A percentile compares a stretch with the other conserved stretches of the same genome.
Evolutionary conservation across 768 basidiomycete species (phyloP).

Genomic region (Lactifluus hygrophoroides): DNA sequence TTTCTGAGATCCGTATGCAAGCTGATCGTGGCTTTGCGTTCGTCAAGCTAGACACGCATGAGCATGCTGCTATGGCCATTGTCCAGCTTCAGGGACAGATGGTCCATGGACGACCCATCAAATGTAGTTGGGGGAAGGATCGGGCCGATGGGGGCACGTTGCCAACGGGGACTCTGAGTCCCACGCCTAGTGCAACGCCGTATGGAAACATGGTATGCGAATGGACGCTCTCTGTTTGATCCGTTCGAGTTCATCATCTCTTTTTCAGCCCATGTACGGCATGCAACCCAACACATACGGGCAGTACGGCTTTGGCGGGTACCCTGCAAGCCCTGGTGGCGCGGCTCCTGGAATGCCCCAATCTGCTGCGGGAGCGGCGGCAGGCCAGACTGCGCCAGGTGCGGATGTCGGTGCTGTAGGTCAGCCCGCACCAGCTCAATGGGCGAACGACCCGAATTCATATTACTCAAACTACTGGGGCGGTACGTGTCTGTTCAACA

Average conservation of each 20-base stretch:
- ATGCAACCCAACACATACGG: slow-evolving; percentile 78
- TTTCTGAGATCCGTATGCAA: slow-evolving; percentile 99
- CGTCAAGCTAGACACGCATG: slow-evolving; percentile 97
- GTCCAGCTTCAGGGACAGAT: slow-evolving; percentile 94
- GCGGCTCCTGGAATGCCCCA: slow-evolving; percentile 36
- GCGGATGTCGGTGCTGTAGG: slow-evolving; percentile 43
- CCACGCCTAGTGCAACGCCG: slow-evolving; percentile 48
- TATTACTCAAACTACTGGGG: slow-evolving; percentile 84
- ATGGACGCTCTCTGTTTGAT: neutral
- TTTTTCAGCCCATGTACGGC: slow-evolving; percentile 72
- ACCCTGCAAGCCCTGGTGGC: slow-evolving; percentile 61
- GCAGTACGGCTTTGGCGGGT: slow-evolving; percentile 70
- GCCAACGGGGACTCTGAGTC: slow-evolving; percentile 47
- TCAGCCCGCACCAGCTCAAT: slow-evolving; percentile 63
- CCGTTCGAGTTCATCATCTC: neutral
- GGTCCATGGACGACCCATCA: slow-evolving; percentile 95
- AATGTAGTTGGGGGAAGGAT: slow-evolving; percentile 99
- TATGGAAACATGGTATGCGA: slow-evolving; percentile 75
- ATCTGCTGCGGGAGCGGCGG: slow-evolving; percentile 43
- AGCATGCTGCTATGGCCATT: slow-evolving; percentile 97
- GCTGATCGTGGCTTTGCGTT: slow-evolving; percentile 98
- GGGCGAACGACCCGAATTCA: slow-evolving; percentile 64
- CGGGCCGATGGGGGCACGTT: slow-evolving; percentile 58
- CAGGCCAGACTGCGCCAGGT: slow-evolving; percentile 41
- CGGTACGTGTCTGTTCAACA: slow-evolving; percentile 39